A percentile compares a stretch with the other conserved stretches of the same genome.
Evolutionary conservation across 140 eudicot genomes (phyloP).

Genomic region (Stevia rebaudiana): DNA sequence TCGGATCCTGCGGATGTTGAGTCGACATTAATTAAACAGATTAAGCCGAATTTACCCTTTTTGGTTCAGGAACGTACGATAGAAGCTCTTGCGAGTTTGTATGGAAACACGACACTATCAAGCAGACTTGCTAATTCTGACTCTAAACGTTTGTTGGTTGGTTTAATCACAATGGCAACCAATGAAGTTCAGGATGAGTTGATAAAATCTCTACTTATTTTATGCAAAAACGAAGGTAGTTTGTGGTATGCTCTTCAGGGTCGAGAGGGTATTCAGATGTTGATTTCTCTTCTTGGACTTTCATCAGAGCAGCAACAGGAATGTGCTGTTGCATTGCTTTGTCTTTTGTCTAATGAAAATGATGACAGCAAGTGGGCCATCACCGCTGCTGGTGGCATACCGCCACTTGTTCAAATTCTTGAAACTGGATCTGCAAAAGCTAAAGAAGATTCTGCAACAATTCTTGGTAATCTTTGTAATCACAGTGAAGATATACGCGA

Average conservation of each 20-base stretch:
- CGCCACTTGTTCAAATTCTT: constrained; percentile 95
- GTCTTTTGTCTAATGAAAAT: constrained; percentile 83
- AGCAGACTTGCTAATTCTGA: constrained; percentile 75
- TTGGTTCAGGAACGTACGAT: constrained; percentile 93
- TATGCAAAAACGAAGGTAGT: constrained; percentile 77
- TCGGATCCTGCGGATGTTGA: constrained; percentile 81
- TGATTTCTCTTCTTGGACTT: constrained; percentile 95
- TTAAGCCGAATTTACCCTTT: constrained; percentile 64
- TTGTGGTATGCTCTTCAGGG: constrained; percentile 98
- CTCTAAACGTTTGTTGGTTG: constrained; percentile 88
- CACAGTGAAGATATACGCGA: constrained; percentile 99
- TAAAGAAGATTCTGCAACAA: constrained; percentile 93
- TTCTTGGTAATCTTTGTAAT: constrained; percentile 93
- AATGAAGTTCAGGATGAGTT: constrained; percentile 93
- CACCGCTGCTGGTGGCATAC: constrained; percentile 99
- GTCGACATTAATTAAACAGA: constrained; percentile 72
- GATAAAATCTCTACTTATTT: constrained; percentile 64
- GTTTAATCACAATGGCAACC: constrained; percentile 93
- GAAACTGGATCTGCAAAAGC: constrained; percentile 97
- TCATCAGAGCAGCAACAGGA: constrained; percentile 99
- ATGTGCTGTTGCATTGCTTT: constrained; percentile 96
- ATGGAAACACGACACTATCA: constrained; percentile 72
- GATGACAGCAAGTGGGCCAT: constrained; percentile 99
- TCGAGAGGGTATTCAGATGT: constrained; percentile 93
- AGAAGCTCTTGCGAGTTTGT: constrained; percentile 98